Evolutionary conservation across 202 grass and related monocot species (phyloP).

Genomic region (Zoysia matrella): DNA sequence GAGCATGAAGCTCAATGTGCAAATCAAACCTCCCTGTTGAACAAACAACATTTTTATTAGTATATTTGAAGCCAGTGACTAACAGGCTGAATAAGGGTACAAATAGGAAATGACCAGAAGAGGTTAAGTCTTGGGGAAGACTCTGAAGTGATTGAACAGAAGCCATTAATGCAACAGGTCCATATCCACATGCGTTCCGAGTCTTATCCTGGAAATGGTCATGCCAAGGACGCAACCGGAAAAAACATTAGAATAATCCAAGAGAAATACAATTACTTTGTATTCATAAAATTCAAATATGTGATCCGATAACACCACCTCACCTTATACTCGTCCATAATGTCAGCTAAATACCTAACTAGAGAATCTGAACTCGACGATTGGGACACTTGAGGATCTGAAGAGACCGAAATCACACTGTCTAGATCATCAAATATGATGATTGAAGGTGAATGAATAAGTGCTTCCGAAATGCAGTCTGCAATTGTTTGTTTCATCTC

Average conservation of each 20-base stretch:
- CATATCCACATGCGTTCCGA: conserved; percentile 73
- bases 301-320: conserved; percentile 24
- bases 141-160: conserved; percentile 79
- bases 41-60: conserved; percentile 34
- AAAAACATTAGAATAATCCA: conserved; percentile 15
- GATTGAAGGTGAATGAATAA: conserved; percentile 76
- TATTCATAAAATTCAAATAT: conserved; percentile 25
- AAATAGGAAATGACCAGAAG: conserved; percentile 71
- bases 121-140: conserved; percentile 77
- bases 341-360: conserved; percentile 71
- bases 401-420: conserved; percentile 72
- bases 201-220: conserved; percentile 75
- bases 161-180: conserved; percentile 84
- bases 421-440: conserved; percentile 97
- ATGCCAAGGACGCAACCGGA: conserved; percentile 29
- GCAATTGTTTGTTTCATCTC: conserved; percentile 69
- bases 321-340: conserved; percentile 88
- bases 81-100: conserved; percentile 14
- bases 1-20: conserved; percentile 83
- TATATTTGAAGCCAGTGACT: conserved; percentile 5
- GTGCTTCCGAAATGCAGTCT: conserved; percentile 70
- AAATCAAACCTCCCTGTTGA: conserved; percentile 92
- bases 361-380: conserved; percentile 72
- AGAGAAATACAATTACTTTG: conserved; percentile 7
- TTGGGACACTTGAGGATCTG: conserved; percentile 74